Evolutionary conservation across 75 land plant genomes (phyloP).

Genomic region (Larix kaempferi): DNA sequence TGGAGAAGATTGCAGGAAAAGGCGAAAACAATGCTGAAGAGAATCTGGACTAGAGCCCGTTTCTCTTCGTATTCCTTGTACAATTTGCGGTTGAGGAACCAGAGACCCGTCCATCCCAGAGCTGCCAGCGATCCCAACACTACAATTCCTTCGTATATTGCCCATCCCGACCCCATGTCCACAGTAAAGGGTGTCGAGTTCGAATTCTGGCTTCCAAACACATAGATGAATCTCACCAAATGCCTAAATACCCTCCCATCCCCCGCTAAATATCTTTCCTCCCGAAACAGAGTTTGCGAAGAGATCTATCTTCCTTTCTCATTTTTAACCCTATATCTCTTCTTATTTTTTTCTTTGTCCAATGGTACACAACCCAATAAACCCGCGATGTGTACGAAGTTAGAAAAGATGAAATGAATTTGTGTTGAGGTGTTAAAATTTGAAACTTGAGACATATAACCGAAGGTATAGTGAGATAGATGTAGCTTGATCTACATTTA

Average conservation of each 20-base stretch:
- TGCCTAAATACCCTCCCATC: no score
- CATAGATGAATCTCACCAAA: no score
- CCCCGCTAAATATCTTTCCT: not conserved
- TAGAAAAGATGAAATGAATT: no score
- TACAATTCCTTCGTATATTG: slow-evolving; percentile 50
- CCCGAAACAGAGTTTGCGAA: not conserved
- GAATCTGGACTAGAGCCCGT: slow-evolving; percentile 79
- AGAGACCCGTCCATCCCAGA: slow-evolving; percentile 85
- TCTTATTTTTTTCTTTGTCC: not conserved
- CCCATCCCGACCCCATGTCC: slow-evolving; percentile 54
- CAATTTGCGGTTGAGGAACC: slow-evolving; percentile 82
- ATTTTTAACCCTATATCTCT: no score
- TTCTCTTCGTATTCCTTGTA: slow-evolving; percentile 96
- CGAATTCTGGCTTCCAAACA: not conserved
- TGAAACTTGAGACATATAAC: no score
- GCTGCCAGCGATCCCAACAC: slow-evolving; percentile 45
- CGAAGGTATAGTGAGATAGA: no score
- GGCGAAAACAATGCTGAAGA: slow-evolving; percentile 88
- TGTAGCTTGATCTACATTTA: no score
- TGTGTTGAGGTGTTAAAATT: no score
- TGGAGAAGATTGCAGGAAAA: slow-evolving; percentile 92
- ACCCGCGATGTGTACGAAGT: not conserved
- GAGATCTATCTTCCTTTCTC: no score
- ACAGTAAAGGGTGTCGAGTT: not conserved
- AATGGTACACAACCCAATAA: not conserved